Base-by-base conservation (phyloP, 495 filamentous ascomycete genomes). In the Podospora anserina region DNA sequence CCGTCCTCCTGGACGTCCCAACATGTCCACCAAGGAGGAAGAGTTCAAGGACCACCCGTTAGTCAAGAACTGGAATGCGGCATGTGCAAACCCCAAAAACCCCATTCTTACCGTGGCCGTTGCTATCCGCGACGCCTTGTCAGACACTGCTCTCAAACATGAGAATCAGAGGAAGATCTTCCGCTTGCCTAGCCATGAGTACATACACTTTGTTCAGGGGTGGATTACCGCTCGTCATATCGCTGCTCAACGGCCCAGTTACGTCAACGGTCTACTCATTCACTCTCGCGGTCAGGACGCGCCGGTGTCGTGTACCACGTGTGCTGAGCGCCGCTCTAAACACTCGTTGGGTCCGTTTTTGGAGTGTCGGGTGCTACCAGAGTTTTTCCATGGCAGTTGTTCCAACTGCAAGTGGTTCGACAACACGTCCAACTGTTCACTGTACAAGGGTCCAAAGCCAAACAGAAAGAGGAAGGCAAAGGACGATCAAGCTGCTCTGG, bases 361-460 rank as follows among this genome's bases (percentile, higher is more conserved):
- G 30, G 68, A 61, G 26, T 78, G 76, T 55, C 73, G 76, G 1
- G 55, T 71, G 13, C 56, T 78, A 16, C 69, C 69, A 4, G 76
- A 74, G 4, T 70, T 59, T 3, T 78, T 72, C 26, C 75, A 77
- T 49, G 76, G 76, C 67, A 77, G 76, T 65, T 78, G 76, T 63
- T 78, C 76, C 16, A 78, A 78, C 68, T 78, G 76, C 73, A 78
- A 78, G 69, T 78, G 76, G 76, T 78, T 78, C 53, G 76, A 78
- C 69, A 77, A 77, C 62, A 77, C 76, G 0, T 72, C 73, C 5
- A 63, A 55, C 9, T 78, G 76, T 66, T 78, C 76, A 23, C 64
- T 78, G 28, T 78, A 77, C 59, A 78, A 73, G 16, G 76, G 76
- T 1, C 75, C 76, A 11, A 76, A 74, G 65, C 76, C 76, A 9